Conservation (phyloP, 306 rosid genomes). For the Potentilla sterilis region DNA sequence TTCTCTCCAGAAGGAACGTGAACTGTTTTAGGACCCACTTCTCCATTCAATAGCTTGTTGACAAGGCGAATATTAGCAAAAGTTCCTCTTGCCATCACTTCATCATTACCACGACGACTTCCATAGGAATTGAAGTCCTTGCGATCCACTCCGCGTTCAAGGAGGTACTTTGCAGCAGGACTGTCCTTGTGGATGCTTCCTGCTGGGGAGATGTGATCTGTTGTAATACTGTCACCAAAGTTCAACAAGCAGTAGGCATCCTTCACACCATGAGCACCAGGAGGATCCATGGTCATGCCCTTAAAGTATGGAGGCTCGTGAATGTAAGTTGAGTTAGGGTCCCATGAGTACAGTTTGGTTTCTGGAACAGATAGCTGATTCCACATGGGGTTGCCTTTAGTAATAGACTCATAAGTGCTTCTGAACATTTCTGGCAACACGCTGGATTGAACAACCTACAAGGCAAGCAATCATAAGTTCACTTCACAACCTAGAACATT, state of each 20-base stretch:
- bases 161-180: slow-evolving; percentile 84
- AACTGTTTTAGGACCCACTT: slow-evolving; percentile 83
- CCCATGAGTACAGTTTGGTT: slow-evolving; percentile 75
- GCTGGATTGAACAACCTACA: slow-evolving; percentile 81
- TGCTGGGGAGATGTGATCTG: slow-evolving; percentile 96
- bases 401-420: slow-evolving; percentile 75
- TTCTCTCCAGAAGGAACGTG: slow-evolving; percentile 86
- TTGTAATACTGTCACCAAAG: slow-evolving; percentile 91
- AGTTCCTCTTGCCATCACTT: slow-evolving; percentile 95
- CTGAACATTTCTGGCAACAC: slow-evolving; percentile 83
- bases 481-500: background rate
- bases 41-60: slow-evolving; percentile 87
- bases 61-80: slow-evolving; percentile 90
- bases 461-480: slow-evolving; percentile 26
- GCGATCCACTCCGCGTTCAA: slow-evolving; percentile 74
- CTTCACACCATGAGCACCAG: slow-evolving; percentile 78
- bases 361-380: slow-evolving; percentile 66
- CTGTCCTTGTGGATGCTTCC: slow-evolving; percentile 94
- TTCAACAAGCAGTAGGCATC: slow-evolving; percentile 88
- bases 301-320: slow-evolving; percentile 96
- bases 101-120: slow-evolving; percentile 94
- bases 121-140: slow-evolving; percentile 95
- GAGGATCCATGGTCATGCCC: slow-evolving; percentile 81
- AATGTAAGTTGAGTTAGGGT: slow-evolving; percentile 80
- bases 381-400: slow-evolving; percentile 86